Evolutionary conservation across 441 rosid species (phyloP).

Genomic region (Rhodomyrtus psidioides): DNA sequence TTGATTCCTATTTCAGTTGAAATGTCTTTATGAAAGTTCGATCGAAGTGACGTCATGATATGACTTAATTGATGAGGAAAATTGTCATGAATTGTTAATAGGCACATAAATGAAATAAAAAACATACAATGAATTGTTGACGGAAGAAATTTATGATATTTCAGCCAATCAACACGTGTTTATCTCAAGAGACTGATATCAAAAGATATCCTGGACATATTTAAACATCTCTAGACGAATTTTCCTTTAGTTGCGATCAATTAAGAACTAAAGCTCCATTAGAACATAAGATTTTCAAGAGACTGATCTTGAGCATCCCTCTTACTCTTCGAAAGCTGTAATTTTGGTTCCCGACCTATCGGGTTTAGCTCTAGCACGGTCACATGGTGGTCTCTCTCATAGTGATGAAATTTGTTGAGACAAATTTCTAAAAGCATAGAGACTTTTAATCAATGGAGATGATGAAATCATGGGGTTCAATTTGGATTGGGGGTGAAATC

Average conservation of each 20-base stretch:
- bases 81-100: not conserved
- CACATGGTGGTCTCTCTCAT: too few relatives aligned
- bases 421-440: not conserved
- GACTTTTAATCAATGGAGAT: not conserved
- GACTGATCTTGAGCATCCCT: rapidly evolving
- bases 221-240: not conserved
- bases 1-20: not conserved
- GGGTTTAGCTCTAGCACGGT: not conserved
- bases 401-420: not conserved
- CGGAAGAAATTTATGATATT: not conserved
- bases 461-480: not conserved
- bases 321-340: rapidly evolving
- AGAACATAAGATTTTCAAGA: not conserved
- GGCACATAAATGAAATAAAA: not conserved
- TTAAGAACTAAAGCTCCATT: not conserved
- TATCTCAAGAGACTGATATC: not conserved
- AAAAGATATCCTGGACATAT: not conserved
- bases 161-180: not conserved
- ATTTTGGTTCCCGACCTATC: rapidly evolving
- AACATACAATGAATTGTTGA: not conserved
- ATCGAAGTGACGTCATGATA: not conserved
- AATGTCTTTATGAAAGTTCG: not conserved
- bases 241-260: rapidly evolving
- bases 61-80: not conserved
- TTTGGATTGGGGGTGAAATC: not conserved